Percentiles rank a stretch among this genome's conserved stretches.
phyloP scores from a whole-genome alignment of 2,329 filamentous ascomycete genomes.

The Cryphonectria naterciae region DNA sequence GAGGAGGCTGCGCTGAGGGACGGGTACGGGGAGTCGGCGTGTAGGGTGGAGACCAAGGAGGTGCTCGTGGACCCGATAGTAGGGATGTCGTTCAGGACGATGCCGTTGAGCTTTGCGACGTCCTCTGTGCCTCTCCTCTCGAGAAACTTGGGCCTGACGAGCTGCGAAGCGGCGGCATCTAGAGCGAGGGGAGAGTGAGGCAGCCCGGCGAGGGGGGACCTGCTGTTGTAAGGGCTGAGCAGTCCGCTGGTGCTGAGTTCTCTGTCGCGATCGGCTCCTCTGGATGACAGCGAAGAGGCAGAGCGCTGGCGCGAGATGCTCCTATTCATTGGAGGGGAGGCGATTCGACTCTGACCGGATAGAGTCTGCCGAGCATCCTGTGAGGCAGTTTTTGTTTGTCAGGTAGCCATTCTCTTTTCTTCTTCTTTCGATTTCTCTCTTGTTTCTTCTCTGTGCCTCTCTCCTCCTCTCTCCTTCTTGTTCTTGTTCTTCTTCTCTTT shows the following conservation, averaged over 20 bases:
- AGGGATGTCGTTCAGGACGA: constrained; percentile 33
- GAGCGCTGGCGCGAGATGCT: constrained; percentile 30
- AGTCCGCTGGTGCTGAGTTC: constrained; percentile 27
- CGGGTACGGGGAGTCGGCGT: constrained; percentile 28
- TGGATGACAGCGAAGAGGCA: constrained; percentile 30
- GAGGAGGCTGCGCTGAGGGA: constrained; percentile 16
- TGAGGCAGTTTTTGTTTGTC: neutral
- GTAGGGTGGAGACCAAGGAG: constrained; percentile 30
- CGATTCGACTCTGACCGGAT: constrained; percentile 17
- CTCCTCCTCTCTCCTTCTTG: neutral
- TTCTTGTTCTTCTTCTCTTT: neutral
- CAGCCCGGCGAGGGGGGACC: constrained; percentile 29
- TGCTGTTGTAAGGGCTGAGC: constrained; percentile 29
- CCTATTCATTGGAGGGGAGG: constrained; percentile 29
- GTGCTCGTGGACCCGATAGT: constrained; percentile 23
- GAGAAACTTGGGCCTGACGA: constrained; percentile 24
- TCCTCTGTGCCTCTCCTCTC: constrained; percentile 28
- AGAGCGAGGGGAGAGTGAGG: constrained; percentile 25
- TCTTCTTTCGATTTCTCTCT: neutral
- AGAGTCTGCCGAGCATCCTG: constrained; percentile 20
- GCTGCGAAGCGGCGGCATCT: constrained; percentile 25
- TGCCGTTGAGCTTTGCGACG: constrained; percentile 29
- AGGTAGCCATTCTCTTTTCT: constrained; percentile 2
- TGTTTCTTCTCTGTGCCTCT: neutral
- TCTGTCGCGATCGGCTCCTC: constrained; percentile 27